A percentile compares a stretch with the other conserved stretches of the same genome.
Conservation (phyloP, 441 rosid species). For the Theobroma grandiflorum region DNA sequence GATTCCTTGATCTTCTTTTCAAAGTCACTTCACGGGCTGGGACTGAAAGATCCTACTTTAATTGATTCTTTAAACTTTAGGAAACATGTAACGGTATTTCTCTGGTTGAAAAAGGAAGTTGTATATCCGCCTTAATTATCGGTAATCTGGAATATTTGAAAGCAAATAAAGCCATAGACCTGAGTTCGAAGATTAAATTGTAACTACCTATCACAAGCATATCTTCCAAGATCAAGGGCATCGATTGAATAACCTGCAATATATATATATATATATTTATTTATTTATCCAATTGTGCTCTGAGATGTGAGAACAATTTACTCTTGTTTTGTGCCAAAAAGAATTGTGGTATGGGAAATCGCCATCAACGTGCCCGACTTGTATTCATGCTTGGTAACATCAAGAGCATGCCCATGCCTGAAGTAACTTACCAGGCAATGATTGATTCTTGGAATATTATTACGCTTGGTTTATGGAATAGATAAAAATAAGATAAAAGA, state of each 20-base stretch:
- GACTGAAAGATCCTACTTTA: background rate
- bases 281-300: background rate
- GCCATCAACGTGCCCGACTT: background rate
- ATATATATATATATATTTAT: background rate
- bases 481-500: no score
- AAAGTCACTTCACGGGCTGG: conserved; percentile 12
- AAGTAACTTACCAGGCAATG: background rate
- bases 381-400: conserved; percentile 7
- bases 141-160: background rate
- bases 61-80: background rate
- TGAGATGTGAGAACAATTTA: background rate
- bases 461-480: no score
- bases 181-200: background rate
- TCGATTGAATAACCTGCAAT: background rate
- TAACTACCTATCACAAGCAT: background rate
- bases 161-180: background rate
- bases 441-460: background rate
- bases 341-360: background rate
- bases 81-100: background rate
- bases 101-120: background rate
- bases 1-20: background rate
- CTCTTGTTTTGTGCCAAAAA: background rate
- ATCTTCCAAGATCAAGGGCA: background rate
- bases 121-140: background rate
- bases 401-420: background rate